Evolutionary conservation across 805 yeast genomes (phyloP), one percentile per base, ranked within the genome.

Genomic region (Candida anglica): DNA sequence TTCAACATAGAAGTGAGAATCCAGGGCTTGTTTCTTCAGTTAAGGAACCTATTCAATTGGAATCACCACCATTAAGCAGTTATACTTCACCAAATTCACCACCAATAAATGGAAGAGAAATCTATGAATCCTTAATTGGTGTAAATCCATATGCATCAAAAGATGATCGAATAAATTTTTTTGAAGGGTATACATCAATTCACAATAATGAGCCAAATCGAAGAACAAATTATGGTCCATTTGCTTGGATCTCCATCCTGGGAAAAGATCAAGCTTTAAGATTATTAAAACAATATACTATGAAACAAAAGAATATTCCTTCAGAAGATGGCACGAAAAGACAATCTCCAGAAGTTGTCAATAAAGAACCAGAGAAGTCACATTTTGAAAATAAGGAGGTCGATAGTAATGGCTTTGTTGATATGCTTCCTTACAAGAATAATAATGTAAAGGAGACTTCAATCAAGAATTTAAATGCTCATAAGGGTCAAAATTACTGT

Each of bases 191-290:
- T 26, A 34, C 47, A 16, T 38, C 52, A 1, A 31, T 43, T 1
- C 44, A 47, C 18, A 32, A 40, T 17, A 39, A 39, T 22, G 53
- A 46, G 3, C 38, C 44, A 5, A 36, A 44, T 14, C 39, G 57
- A 11, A 38, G 56, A 26, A 40, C 41, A 13, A 50, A 47, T 26
- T 47, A 39, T 26, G 60, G 60, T 1, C 57, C 60, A 0, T 47
- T 54, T 19, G 39, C 52, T 6, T 53, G 56, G 52, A 38, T 45
- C 4, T 47, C 60, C 11, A 36, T 56, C 7, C 41, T 50, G 48
- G 41, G 42, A 29, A 38, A 50, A 26, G 60, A 57, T 24, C 41
- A 42, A 9, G 48, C 30, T 11, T 19, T 42, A 4, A 11, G 16
- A 4, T 3, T 37, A 8, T 17, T 39, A 15, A 26, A 23, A 15